Evolutionary conservation across 1,139 yeast genomes (phyloP).

Genomic region (Taphrina sp.): DNA sequence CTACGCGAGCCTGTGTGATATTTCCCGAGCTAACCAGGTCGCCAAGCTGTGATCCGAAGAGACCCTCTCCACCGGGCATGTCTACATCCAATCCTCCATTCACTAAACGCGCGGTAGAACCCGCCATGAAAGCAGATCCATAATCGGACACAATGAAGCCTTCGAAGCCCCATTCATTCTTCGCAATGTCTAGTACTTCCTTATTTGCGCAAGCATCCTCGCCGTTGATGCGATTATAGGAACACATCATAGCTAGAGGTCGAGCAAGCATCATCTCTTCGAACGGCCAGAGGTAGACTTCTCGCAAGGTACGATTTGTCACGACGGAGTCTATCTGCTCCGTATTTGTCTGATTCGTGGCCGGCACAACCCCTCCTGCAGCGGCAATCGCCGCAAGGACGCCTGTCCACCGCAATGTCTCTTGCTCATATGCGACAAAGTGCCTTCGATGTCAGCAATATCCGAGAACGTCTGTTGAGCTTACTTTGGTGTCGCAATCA

Average conservation of each 20-base stretch:
- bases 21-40: slow-evolving; percentile 57
- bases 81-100: slow-evolving; percentile 64
- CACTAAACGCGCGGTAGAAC: slow-evolving; percentile 57
- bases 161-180: slow-evolving; percentile 64
- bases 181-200: slow-evolving; percentile 55
- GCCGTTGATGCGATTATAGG: slow-evolving; percentile 60
- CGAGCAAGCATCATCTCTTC: slow-evolving; percentile 63
- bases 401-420: slow-evolving; percentile 57
- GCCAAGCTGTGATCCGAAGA: slow-evolving; percentile 58
- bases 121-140: slow-evolving; percentile 53
- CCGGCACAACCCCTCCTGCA: too few species aligned
- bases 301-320: slow-evolving; percentile 61
- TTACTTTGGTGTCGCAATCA: slow-evolving; percentile 60
- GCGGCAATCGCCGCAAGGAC: too few species aligned
- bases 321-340: slow-evolving; percentile 48
- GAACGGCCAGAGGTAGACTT: slow-evolving; percentile 61
- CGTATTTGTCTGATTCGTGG: too few species aligned
- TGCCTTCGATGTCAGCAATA: too few species aligned
- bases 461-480: too few species aligned
- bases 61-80: slow-evolving; percentile 56
- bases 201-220: slow-evolving; percentile 62
- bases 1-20: slow-evolving; percentile 55
- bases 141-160: slow-evolving; percentile 67
- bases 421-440: too few species aligned
- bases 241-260: slow-evolving; percentile 63